These are phyloP conservation scores for Diaporthe nobilis DNA, from an alignment of 2,329 filamentous ascomycete genomes.

Conservation along the genomic window DNA sequence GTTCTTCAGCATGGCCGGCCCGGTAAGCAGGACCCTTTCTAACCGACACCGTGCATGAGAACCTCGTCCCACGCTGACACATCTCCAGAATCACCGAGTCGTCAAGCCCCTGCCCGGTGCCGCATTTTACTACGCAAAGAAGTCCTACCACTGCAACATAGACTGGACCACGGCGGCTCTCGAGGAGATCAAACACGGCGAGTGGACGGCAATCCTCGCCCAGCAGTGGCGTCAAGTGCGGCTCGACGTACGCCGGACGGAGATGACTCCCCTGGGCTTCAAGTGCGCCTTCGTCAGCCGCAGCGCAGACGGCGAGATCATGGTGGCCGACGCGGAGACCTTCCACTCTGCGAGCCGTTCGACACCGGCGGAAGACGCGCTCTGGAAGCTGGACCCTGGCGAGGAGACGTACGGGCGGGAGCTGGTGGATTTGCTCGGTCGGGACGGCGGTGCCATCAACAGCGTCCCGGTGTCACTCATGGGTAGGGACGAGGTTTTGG, in stretches of 20 bases:
- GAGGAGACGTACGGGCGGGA: not conserved
- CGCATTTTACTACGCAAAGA: conserved; percentile 15
- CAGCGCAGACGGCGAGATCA: not conserved
- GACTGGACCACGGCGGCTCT: conserved; percentile 16
- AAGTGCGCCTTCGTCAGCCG: conserved; percentile 25
- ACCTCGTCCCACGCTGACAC: not conserved
- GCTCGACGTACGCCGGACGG: not conserved
- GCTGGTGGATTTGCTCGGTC: not conserved
- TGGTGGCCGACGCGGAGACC: not conserved
- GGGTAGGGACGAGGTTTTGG: not conserved
- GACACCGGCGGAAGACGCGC: not conserved
- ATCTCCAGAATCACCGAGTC: not conserved
- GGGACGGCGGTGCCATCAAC: not conserved
- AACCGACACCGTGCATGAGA: not conserved
- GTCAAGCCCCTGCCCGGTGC: conserved; percentile 25
- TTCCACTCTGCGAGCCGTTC: not conserved
- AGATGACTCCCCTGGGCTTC: not conserved
- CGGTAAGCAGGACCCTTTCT: not conserved
- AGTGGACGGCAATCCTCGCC: conserved; percentile 20
- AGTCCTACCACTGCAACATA: not conserved
- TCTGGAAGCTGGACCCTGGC: not conserved
- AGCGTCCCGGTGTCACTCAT: conserved; percentile 11
- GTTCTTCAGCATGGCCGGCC: conserved; percentile 18
- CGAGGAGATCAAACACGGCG: conserved; percentile 2
- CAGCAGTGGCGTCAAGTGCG: not conserved